phyloP scores from a whole-genome alignment of 176 grass and related monocot species.

The Bothriochloa decipiens region DNA sequence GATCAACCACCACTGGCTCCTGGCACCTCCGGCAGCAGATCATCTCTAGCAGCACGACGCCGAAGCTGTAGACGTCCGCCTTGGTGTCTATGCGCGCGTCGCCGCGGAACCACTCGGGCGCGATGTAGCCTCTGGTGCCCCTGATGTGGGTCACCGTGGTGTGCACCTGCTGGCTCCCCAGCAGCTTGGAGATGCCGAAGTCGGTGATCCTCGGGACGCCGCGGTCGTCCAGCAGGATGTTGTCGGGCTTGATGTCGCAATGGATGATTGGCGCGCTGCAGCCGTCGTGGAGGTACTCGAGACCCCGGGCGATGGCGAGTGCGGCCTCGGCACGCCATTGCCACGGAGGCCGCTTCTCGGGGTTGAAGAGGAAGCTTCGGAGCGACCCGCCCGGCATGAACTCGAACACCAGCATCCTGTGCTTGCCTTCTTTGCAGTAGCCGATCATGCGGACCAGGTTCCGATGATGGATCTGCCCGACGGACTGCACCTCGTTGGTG shows the following conservation, averaged over 20 bases:
- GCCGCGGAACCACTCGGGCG: constrained; percentile 38
- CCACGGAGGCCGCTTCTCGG: not conserved
- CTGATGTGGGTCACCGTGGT: constrained; percentile 28
- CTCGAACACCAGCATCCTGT: constrained; percentile 41
- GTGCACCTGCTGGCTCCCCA: constrained; percentile 1
- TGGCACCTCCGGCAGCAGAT: too few relatives aligned
- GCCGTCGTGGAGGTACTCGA: constrained; percentile 38
- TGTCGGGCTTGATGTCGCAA: not conserved
- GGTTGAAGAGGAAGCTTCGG: not conserved
- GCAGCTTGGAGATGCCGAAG: constrained; percentile 29
- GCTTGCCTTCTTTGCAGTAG: constrained; percentile 34
- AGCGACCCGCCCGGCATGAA: constrained; percentile 30
- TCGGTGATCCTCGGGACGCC: constrained; percentile 17
- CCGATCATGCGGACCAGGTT: constrained; percentile 40
- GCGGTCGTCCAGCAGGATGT: not conserved
- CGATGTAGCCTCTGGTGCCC: constrained; percentile 32
- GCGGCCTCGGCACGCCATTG: constrained; percentile 32
- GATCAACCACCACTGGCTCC: too few relatives aligned
- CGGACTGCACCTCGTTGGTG: constrained; percentile 39
- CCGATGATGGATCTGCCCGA: constrained; percentile 47
- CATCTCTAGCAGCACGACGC: constrained; percentile 79
- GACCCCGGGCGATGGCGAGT: constrained; percentile 11
- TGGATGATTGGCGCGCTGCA: constrained; percentile 26
- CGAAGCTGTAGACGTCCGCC: constrained; percentile 77
- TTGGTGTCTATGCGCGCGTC: constrained; percentile 17